These are phyloP conservation scores for Diaporthe citrichinensis DNA, from an alignment of 2,329 filamentous ascomycete genomes.

Conservation along the genomic window DNA sequence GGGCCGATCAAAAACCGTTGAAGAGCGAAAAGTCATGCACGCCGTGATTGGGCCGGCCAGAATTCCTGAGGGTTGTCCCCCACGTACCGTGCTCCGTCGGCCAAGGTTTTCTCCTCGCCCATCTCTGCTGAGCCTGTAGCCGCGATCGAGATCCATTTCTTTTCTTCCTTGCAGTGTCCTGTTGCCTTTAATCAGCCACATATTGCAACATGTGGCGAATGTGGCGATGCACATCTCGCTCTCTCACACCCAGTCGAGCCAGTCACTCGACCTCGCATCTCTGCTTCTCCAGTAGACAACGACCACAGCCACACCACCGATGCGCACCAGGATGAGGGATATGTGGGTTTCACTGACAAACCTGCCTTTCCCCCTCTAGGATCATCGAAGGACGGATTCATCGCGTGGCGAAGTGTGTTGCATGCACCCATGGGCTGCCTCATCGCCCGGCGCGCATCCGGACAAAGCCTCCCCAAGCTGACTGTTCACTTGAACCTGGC, in stretches of 20 bases:
- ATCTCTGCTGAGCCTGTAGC: conserved; percentile 1
- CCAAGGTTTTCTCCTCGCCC: not conserved
- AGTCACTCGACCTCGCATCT: not conserved
- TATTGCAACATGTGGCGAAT: not conserved
- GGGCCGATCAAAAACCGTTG: conserved; percentile 14
- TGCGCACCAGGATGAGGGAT: not conserved
- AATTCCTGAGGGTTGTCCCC: conserved; percentile 7
- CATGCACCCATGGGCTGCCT: not conserved
- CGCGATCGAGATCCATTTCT: conserved; percentile 27
- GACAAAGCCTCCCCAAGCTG: not conserved
- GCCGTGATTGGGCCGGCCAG: conserved; percentile 5
- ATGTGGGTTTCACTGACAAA: not conserved
- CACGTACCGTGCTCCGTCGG: conserved; percentile 9
- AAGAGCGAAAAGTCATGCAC: not conserved
- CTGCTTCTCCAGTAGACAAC: not conserved
- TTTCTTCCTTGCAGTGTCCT: not conserved
- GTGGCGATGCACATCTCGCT: conserved; percentile 3
- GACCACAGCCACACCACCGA: conserved; percentile 9
- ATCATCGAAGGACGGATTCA: not conserved
- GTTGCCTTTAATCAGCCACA: not conserved
- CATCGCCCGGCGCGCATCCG: not conserved
- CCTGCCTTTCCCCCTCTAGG: not conserved
- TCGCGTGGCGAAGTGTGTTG: not conserved
- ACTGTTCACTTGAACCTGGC: not conserved
- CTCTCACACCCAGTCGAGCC: not conserved